Percentiles rank a stretch among this genome's conserved stretches.
phyloP scores from a whole-genome alignment of 306 rosid genomes.

The Inga laurina region DNA sequence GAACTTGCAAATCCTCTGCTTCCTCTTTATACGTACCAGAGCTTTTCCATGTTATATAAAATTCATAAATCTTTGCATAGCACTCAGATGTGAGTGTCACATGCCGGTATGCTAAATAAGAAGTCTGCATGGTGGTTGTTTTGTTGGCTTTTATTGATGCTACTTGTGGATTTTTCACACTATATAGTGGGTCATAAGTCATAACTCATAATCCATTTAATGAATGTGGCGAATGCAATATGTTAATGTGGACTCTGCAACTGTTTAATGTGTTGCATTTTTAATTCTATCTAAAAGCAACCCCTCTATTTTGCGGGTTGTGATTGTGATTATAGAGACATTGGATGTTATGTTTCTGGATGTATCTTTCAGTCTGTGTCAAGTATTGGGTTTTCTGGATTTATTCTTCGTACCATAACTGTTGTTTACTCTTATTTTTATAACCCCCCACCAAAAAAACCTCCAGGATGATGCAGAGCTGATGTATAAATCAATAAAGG shows the following conservation, averaged over 20 bases:
- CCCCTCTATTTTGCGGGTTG: background rate
- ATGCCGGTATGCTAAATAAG: background rate
- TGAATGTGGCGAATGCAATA: constrained; percentile 4
- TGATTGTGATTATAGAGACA: constrained; percentile 9
- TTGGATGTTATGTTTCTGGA: background rate
- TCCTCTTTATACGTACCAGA: background rate
- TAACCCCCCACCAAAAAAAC: background rate
- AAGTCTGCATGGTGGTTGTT: background rate
- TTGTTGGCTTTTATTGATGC: constrained; percentile 23
- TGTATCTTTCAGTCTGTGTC: constrained; percentile 14
- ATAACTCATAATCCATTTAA: background rate
- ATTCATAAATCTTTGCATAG: constrained; percentile 2
- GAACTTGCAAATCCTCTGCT: background rate
- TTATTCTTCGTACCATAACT: constrained; percentile 21
- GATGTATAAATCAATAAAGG: constrained; percentile 60
- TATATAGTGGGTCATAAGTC: background rate
- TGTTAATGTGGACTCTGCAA: background rate
- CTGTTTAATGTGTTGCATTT: background rate
- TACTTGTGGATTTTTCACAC: constrained; percentile 14
- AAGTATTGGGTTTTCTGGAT: constrained; percentile 2
- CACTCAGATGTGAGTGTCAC: background rate
- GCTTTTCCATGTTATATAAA: background rate
- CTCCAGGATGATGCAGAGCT: constrained; percentile 74
- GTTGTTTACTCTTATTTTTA: constrained; percentile 25
- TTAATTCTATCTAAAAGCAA: constrained; percentile 11